Evolutionary conservation across 2,329 filamentous ascomycete genomes (phyloP).

Genomic region (Beauveria medogensis): DNA sequence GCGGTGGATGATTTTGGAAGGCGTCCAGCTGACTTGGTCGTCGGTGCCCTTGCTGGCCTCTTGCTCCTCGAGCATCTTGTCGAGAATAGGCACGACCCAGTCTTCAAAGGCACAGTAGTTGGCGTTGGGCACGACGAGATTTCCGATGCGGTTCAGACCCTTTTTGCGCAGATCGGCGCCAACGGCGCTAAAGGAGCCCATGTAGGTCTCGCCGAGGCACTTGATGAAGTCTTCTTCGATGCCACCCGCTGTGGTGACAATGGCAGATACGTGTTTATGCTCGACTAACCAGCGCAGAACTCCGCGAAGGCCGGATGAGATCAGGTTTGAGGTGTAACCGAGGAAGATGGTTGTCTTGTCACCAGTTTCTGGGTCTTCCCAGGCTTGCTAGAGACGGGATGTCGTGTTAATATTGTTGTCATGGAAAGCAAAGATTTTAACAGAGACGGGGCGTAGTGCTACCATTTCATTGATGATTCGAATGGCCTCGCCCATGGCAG

Average conservation of each 20-base stretch:
- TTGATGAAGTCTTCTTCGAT: slow-evolving; percentile 99
- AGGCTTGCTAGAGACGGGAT: slow-evolving; percentile 49
- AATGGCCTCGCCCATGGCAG: slow-evolving; percentile 75
- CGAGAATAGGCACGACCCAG: slow-evolving; percentile 93
- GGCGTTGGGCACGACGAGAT: slow-evolving; percentile 88
- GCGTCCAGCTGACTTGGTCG: slow-evolving; percentile 79
- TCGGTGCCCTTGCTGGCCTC: slow-evolving; percentile 65
- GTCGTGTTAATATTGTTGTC: not conserved
- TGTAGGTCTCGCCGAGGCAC: slow-evolving; percentile 88
- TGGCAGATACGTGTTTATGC: slow-evolving; percentile 83
- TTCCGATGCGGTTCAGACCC: slow-evolving; percentile 92
- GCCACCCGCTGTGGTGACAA: slow-evolving; percentile 92
- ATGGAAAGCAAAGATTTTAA: not conserved
- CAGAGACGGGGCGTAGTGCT: slow-evolving; percentile 12
- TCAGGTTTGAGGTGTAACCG: slow-evolving; percentile 94
- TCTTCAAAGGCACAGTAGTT: slow-evolving; percentile 97
- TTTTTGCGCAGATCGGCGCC: slow-evolving; percentile 73
- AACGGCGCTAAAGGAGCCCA: slow-evolving; percentile 72
- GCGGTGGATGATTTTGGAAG: slow-evolving; percentile 81
- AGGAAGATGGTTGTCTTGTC: slow-evolving; percentile 88
- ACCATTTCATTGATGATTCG: slow-evolving; percentile 96
- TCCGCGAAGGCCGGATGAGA: slow-evolving; percentile 88
- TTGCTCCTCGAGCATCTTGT: slow-evolving; percentile 88
- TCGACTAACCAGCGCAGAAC: slow-evolving; percentile 88
- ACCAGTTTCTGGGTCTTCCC: slow-evolving; percentile 70